Evolutionary conservation across 2,329 filamentous ascomycete genomes (phyloP), one percentile per base, ranked within the genome.

Genomic region (Colletotrichum destructivum): DNA sequence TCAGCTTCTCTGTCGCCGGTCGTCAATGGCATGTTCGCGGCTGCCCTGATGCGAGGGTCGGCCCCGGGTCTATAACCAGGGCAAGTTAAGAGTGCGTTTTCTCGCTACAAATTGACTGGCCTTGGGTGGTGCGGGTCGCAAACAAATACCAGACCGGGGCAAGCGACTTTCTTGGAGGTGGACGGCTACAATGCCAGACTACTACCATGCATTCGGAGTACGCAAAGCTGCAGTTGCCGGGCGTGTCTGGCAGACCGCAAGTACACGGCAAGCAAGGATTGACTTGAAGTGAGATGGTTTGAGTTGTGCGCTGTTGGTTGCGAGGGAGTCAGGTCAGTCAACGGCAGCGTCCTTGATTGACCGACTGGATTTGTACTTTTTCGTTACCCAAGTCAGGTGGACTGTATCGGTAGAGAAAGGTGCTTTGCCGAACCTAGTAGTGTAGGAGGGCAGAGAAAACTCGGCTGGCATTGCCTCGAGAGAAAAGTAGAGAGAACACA

Each of bases 91-190:
- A 44, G 13, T 66, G 44, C 49, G 56, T 70, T 61, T 66, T 23
- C 56, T 71, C 63, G 49, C 49, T 40, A 67, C 18, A 31, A 18
- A 18, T 61, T 62, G 52, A 23, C 54, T 54, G 54, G 31, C 47
- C 59, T 69, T 35, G 49, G 16, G 21, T 40, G 52, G 40, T 54
- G 65, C 59, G 52, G 64, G 64, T 59, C 69, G 69, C 52, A 59
- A 40, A 54, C 44, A 60, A 38, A 59, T 71, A 31, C 59, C 52
- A 62, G 54, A 55, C 65, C 52, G 21, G 42, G 59, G 42, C 64
- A 68, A 57, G 63, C 26, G 21, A 62, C 35, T 49, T 46, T 44
- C 35, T 49, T 49, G 35, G 46, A 38, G n/a, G 38, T 12, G 35
- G n/a, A 42, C 8, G 38, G 35, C 40, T 35, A 38, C 35, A 38